A percentile compares a stretch with the other conserved stretches of the same genome.
Conservation (phyloP, 345 rosid genomes). For the Eucalyptus cloeziana region DNA sequence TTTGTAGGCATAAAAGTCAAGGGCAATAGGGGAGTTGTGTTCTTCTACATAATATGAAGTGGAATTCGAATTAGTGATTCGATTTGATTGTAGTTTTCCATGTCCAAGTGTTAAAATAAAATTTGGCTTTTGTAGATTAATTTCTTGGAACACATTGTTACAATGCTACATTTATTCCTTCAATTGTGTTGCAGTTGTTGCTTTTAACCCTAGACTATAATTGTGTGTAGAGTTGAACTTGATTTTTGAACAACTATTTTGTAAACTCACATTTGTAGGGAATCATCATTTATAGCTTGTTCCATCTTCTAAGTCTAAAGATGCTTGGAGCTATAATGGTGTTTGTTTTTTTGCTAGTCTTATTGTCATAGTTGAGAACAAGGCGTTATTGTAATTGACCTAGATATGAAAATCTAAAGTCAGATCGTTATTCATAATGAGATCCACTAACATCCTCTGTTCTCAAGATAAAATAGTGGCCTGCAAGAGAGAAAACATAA, state of each 20-base stretch:
- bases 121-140: not conserved
- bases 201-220: not conserved
- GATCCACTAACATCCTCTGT: no score
- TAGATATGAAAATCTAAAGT: no score
- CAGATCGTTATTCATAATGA: rapidly evolving
- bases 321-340: not conserved
- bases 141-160: not conserved
- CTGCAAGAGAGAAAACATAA: not conserved
- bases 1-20: no score
- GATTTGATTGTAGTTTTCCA: no score
- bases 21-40: not conserved
- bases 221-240: not conserved
- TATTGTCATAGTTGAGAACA: not conserved
- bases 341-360: no score
- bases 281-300: not conserved
- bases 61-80: no score
- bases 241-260: not conserved
- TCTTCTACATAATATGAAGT: not conserved
- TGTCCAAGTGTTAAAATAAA: not conserved
- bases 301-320: not conserved
- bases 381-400: no score
- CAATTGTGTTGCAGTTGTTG: not conserved
- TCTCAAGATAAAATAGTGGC: no score
- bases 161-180: not conserved
- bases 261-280: not conserved